These are phyloP conservation scores for Plasmodium fragile DNA, from an alignment of 169 alveolate species.

Conservation along the genomic window DNA sequence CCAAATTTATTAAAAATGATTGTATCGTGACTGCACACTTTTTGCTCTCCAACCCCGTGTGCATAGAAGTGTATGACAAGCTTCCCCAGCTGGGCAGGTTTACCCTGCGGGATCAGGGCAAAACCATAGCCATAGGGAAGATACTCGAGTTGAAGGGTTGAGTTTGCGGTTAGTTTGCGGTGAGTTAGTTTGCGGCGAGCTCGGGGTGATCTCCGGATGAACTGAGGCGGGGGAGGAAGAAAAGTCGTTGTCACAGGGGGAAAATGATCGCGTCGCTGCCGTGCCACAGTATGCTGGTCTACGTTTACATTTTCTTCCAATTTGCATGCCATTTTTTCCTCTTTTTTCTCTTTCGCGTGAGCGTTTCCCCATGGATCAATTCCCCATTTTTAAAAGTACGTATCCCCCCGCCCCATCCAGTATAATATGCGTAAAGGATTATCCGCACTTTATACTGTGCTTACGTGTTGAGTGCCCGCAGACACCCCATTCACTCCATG, in stretches of 20 bases:
- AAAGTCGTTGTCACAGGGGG: not conserved
- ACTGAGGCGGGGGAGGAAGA: not conserved
- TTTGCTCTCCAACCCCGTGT: slow-evolving; percentile 89
- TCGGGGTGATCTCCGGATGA: too few relatives aligned
- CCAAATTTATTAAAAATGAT: slow-evolving; percentile 88
- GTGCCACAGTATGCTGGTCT: not conserved
- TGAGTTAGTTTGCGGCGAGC: too few relatives aligned
- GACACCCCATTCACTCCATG: not conserved
- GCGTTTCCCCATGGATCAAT: not conserved
- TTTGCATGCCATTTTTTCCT: not conserved
- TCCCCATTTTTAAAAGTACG: not conserved
- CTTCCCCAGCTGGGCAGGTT: slow-evolving; percentile 96
- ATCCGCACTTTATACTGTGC: not conserved
- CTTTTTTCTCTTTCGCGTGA: not conserved
- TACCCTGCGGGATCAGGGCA: slow-evolving; percentile 97
- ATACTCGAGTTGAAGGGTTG: slow-evolving; percentile 64
- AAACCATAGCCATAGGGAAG: slow-evolving; percentile 93
- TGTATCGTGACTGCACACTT: slow-evolving; percentile 88
- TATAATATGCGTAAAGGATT: not conserved
- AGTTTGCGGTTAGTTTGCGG: too few relatives aligned
- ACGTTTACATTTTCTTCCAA: not conserved
- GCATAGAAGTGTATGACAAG: slow-evolving; percentile 92
- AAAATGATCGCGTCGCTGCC: not conserved
- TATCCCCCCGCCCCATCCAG: not conserved
- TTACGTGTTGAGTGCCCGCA: not conserved